These are phyloP conservation scores for Erysimum cheiri DNA, from an alignment of 441 rosid genomes.

Conservation along the genomic window DNA sequence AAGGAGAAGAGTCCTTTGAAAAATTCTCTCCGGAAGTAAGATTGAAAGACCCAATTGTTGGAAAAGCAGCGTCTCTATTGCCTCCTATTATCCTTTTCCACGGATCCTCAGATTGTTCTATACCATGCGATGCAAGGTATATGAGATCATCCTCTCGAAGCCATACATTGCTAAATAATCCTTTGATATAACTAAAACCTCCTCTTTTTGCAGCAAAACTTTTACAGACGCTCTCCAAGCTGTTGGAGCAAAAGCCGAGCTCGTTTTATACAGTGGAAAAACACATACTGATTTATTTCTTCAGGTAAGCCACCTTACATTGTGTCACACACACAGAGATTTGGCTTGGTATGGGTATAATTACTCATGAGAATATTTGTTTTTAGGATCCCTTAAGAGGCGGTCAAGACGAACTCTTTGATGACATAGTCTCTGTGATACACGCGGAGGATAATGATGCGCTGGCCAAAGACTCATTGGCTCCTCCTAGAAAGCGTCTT, in stretches of 20 bases:
- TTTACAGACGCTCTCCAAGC: constrained; percentile 55
- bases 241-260: constrained; percentile 57
- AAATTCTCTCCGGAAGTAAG: constrained; percentile 70
- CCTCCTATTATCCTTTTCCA: constrained; percentile 73
- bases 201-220: constrained; percentile 51
- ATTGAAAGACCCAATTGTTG: constrained; percentile 52
- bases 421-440: constrained; percentile 70
- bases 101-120: constrained; percentile 71
- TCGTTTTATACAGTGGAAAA: constrained; percentile 61
- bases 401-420: constrained; percentile 80
- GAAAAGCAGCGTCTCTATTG: constrained; percentile 55
- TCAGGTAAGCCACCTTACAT: constrained; percentile 53
- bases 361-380: constrained; percentile 5
- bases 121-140: constrained; percentile 76
- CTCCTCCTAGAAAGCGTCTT: constrained; percentile 80
- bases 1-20: constrained; percentile 70
- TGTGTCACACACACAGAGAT: neutral
- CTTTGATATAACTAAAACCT: neutral
- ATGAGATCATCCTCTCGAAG: constrained; percentile 23
- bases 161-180: neutral
- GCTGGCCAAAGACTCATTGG: constrained; percentile 67
- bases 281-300: constrained; percentile 78
- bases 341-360: constrained; percentile 7
- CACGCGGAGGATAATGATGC: constrained; percentile 73
- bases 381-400: constrained; percentile 95